Evolutionary conservation across 1,139 yeast species (phyloP).

Genomic region (Kurtzmaniella natalensis): DNA sequence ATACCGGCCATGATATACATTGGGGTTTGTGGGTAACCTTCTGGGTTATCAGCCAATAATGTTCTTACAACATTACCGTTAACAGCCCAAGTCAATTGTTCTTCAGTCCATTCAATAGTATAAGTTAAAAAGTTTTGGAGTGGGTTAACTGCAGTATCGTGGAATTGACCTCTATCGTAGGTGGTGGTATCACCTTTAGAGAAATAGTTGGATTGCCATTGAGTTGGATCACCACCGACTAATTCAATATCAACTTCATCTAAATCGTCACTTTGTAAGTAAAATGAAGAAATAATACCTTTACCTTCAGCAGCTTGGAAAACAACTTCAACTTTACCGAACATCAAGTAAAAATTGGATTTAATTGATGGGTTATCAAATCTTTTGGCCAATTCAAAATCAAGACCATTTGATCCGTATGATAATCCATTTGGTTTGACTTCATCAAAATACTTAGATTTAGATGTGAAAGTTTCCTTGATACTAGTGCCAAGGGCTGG

Average conservation of each 20-base stretch:
- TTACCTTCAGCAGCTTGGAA: conserved; percentile 69
- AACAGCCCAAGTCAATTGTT: conserved; percentile 53
- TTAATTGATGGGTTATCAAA: conserved; percentile 73
- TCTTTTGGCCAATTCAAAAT: conserved; percentile 52
- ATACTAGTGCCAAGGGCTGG: conserved; percentile 56
- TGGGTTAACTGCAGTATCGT: conserved; percentile 47
- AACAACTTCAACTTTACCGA: conserved; percentile 73
- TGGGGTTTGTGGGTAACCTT: conserved; percentile 77
- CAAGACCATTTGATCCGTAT: conserved; percentile 44
- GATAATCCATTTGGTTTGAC: conserved; percentile 22
- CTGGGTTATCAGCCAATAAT: conserved; percentile 44
- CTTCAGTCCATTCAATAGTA: conserved; percentile 77
- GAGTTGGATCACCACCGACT: conserved; percentile 69
- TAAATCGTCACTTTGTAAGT: conserved; percentile 76
- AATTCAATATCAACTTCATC: conserved; percentile 88
- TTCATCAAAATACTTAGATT: conserved; percentile 37
- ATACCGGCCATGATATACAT: conserved; percentile 65
- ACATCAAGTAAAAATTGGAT: conserved; percentile 80
- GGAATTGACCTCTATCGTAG: conserved; percentile 78
- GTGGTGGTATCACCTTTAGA: conserved; percentile 73
- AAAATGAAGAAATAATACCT: conserved; percentile 78
- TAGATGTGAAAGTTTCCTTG: conserved; percentile 41
- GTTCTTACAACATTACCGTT: conserved; percentile 62
- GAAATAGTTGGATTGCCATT: conserved; percentile 79
- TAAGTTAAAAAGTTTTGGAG: conserved; percentile 60